Evolutionary conservation across 768 basidiomycete species (phyloP).

Genomic region (Suillus weaverae): DNA sequence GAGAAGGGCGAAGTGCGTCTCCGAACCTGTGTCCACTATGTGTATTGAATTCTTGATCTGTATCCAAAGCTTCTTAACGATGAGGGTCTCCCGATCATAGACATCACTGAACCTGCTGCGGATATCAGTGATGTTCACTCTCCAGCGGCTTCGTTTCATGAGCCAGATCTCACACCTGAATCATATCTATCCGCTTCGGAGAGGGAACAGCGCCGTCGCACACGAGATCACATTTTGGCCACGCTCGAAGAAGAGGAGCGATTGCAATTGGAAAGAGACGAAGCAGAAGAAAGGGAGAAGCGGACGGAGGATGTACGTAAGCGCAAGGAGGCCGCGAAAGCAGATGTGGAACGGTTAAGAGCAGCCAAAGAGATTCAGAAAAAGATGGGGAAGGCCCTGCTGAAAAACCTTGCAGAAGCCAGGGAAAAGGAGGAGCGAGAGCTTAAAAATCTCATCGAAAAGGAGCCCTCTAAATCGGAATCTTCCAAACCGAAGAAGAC

Average conservation of each 20-base stretch:
- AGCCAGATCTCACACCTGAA: slow-evolving; percentile 48
- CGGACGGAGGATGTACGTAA: slow-evolving; percentile 49
- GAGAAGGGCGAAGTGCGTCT: slow-evolving; percentile 65
- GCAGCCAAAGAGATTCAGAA: slow-evolving; percentile 57
- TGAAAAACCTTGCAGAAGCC: slow-evolving; percentile 42
- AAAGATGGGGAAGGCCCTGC: slow-evolving; percentile 74
- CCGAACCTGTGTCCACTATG: slow-evolving; percentile 7
- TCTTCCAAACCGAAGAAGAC: slow-evolving; percentile 52
- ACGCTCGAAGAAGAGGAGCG: slow-evolving; percentile 71
- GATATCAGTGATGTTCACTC: slow-evolving; percentile 19
- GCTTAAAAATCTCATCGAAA: slow-evolving; percentile 31
- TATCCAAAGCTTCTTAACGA: slow-evolving; percentile 62
- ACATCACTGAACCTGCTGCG: slow-evolving; percentile 64
- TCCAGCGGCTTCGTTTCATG: slow-evolving; percentile 30
- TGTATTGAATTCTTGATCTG: slow-evolving; percentile 20
- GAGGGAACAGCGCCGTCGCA: slow-evolving; percentile 50
- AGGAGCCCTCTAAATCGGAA: slow-evolving; percentile 18
- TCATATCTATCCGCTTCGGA: slow-evolving; percentile 45
- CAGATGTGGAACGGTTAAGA: slow-evolving; percentile 41
- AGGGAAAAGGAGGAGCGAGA: slow-evolving; percentile 40
- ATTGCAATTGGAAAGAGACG: slow-evolving; percentile 41
- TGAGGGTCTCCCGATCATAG: slow-evolving; percentile 78
- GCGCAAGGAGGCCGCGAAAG: slow-evolving; percentile 47
- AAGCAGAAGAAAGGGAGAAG: slow-evolving; percentile 40
- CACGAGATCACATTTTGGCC: slow-evolving; percentile 66